Base-by-base conservation (phyloP, 2,329 filamentous ascomycete species). In the Kalmusia sp. region DNA sequence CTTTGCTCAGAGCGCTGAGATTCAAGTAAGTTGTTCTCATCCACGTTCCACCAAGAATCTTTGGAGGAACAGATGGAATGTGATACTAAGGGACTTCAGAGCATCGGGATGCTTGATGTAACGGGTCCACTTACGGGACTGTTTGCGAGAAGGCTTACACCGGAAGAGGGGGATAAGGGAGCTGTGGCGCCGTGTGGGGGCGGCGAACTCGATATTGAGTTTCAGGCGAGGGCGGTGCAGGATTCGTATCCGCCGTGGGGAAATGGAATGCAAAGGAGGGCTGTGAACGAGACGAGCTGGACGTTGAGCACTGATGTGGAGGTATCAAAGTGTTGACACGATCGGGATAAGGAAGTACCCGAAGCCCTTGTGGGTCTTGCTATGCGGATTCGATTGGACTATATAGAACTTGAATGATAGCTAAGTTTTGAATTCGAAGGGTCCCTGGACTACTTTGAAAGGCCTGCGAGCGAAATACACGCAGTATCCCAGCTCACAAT, bases 81-180 rank as follows among this genome's bases (percentile, higher is more conserved):
- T 22, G 24, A 33, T 37, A 41, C 47, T 55, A 45, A 55, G 28
- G 22, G 17, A 27, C 15, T 28, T 9, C 28, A 59, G 57, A 58
- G 54, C 31, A 51, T 60, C 38, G 55, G 55, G 8, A 58, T 60
- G 57, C 52, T 60, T 7, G 49, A 57, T 45, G 54, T 53, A 3
- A 14, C 19, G 4, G 57, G 57, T 7, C 57, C 57, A 17, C 45
- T 60, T n/a, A 35, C 34, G 22, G 57, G 57, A 11, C 49, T 25
- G n/a, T 57, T 60, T 25, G 19, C 51, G n/a, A 48, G 24, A 24
- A 45, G 25, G 3, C 45, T 60, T 15, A 52, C 46, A 28, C 54
- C 54, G 6, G 51, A 34, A 21, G 55, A 57, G 21, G 57, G 51
- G n/a, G 55, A 55, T 46, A 19, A 46, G 43, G 57, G 57, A 14